Conservation (phyloP, 1,284 basidiomycete species). For the Pterula multifida region DNA sequence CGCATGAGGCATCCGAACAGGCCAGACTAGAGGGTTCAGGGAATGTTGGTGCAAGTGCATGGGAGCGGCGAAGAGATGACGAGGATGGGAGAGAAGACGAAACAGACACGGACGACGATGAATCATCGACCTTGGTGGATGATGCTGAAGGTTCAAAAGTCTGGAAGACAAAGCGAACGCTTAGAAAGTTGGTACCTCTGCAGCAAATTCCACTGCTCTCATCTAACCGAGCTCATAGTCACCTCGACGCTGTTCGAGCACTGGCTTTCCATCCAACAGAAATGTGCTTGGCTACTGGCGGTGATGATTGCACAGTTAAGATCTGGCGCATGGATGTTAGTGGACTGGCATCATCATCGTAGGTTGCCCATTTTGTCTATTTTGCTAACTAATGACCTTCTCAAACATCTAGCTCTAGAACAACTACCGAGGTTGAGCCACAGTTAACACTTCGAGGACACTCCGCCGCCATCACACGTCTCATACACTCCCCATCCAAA, state of each 20-base stretch:
- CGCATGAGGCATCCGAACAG: conserved; percentile 50
- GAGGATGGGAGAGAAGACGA: conserved; percentile 45
- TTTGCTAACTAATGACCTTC: conserved; percentile 10
- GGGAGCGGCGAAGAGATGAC: conserved; percentile 34
- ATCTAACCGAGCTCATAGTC: conserved; percentile 34
- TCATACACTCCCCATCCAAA: conserved; percentile 73
- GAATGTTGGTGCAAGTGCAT: conserved; percentile 17
- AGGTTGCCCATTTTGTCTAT: conserved; percentile 21
- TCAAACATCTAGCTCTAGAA: conserved; percentile 34
- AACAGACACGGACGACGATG: conserved; percentile 54
- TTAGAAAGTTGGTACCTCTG: conserved; percentile 64
- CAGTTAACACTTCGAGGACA: conserved; percentile 90
- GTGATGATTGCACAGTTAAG: conserved; percentile 94
- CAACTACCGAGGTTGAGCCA: conserved; percentile 76
- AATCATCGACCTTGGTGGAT: conserved; percentile 30
- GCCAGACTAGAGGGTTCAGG: conserved; percentile 25
- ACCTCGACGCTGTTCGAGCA: conserved; percentile 87
- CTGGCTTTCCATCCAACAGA: conserved; percentile 82
- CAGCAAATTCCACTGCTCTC: conserved; percentile 1
- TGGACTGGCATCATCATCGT: conserved; percentile 61
- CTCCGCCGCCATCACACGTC: conserved; percentile 81
- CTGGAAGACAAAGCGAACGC: conserved; percentile 76
- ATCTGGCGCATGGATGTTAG: conserved; percentile 83
- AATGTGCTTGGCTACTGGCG: conserved; percentile 78
- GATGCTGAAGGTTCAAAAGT: conserved; percentile 51